Conservation (phyloP, 768 basidiomycete species). For the Trametes maxima region DNA sequence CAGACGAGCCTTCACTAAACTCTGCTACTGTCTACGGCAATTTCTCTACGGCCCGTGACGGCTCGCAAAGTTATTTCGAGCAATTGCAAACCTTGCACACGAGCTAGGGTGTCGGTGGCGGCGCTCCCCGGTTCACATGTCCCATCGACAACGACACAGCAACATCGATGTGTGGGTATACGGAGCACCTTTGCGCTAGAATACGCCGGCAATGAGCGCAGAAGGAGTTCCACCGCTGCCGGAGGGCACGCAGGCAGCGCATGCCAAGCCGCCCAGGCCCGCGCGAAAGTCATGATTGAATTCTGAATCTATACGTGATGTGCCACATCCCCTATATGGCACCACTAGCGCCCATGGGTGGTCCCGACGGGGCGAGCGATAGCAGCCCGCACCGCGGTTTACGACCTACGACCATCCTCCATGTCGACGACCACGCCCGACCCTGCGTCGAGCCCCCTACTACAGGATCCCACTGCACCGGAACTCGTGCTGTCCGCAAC, state of each 20-base stretch:
- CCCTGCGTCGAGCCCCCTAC: conserved; percentile 5
- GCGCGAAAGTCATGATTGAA: too few species aligned
- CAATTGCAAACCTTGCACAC: not conserved
- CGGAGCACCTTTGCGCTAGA: not conserved
- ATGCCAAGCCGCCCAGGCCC: too few species aligned
- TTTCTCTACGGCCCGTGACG: too few species aligned
- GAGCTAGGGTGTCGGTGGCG: not conserved
- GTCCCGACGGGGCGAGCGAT: conserved; percentile 11
- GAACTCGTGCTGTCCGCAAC: conserved; percentile 21
- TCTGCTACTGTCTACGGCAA: too few species aligned
- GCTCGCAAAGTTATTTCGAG: not conserved
- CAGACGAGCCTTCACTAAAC: too few species aligned
- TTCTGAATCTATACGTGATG: conserved; percentile 18
- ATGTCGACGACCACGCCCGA: conserved; percentile 16
- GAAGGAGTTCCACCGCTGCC: not conserved
- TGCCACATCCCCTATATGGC: not conserved
- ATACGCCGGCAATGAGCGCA: conserved; percentile 1
- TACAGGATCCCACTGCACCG: conserved; percentile 16
- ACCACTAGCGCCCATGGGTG: conserved; percentile 1
- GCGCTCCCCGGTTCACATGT: not conserved
- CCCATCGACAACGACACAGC: not conserved
- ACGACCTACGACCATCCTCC: conserved; percentile 12
- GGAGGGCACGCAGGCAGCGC: too few species aligned
- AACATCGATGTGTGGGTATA: not conserved
- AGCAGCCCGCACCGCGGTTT: not conserved